Conservation (phyloP, 176 grass and related monocot genomes). For the Dactylis glomerata region DNA sequence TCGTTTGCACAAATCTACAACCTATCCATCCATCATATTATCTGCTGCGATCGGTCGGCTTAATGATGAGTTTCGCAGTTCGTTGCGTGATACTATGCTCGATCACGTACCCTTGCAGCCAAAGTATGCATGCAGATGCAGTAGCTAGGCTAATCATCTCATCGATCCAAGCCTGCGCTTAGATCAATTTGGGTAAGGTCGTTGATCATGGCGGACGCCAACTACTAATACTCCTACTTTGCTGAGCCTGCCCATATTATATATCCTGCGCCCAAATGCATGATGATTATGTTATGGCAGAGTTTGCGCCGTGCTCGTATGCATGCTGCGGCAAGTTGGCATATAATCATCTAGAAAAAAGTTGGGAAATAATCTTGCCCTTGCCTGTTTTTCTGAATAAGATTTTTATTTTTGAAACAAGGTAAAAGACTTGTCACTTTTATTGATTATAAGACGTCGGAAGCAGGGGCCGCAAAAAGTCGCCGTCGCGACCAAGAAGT, state of each 20-base stretch:
- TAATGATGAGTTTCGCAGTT: too few relatives aligned
- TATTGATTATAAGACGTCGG: too few relatives aligned
- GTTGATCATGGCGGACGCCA: constrained; percentile 6
- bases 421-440: too few relatives aligned
- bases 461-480: too few relatives aligned
- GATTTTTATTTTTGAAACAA: too few relatives aligned
- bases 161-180: neutral
- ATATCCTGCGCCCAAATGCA: neutral
- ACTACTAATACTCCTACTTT: neutral
- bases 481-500: too few relatives aligned
- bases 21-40: neutral
- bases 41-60: neutral
- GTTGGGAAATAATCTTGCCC: too few relatives aligned
- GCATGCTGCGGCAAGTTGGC: too few relatives aligned
- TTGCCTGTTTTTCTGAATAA: neutral
- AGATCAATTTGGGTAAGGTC: neutral
- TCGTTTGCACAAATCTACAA: neutral
- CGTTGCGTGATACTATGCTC: too few relatives aligned
- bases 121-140: too few relatives aligned
- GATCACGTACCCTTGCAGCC: too few relatives aligned
- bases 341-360: neutral
- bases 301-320: neutral
- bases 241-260: neutral
- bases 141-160: too few relatives aligned
- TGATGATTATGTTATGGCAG: neutral